Percentiles rank a stretch among this genome's conserved stretches.
These are phyloP conservation scores for Phytopythium boreale DNA, from an alignment of 352 stramenopile species.

Conservation along the genomic window DNA sequence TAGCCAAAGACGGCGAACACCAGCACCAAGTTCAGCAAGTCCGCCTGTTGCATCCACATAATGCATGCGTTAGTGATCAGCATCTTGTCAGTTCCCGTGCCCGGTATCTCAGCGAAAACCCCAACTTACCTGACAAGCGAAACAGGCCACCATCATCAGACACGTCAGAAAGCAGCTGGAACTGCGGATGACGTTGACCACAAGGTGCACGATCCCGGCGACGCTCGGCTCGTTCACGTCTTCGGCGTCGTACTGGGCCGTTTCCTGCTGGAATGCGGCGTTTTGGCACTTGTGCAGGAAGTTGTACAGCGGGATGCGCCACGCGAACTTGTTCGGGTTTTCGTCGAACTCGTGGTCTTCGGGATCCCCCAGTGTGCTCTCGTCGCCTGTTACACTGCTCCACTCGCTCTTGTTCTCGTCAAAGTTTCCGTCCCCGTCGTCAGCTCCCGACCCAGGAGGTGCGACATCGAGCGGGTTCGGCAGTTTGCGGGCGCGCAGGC, in stretches of 20 bases:
- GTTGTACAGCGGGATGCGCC: slow-evolving; percentile 65
- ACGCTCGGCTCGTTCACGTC: slow-evolving; percentile 70
- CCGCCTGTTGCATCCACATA: slow-evolving; percentile 34
- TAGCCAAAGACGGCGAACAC: slow-evolving; percentile 68
- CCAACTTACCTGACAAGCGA: slow-evolving; percentile 60
- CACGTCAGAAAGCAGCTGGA: slow-evolving; percentile 62
- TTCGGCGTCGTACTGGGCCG: slow-evolving; percentile 68
- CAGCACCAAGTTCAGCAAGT: slow-evolving; percentile 80
- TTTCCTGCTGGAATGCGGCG: slow-evolving; percentile 66
- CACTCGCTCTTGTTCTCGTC: slow-evolving; percentile 79
- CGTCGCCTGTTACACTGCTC: slow-evolving; percentile 83
- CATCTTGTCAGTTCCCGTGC: background rate
- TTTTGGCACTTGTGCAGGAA: slow-evolving; percentile 71
- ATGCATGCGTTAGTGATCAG: background rate
- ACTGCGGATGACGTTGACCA: slow-evolving; percentile 67
- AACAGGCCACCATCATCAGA: slow-evolving; percentile 58
- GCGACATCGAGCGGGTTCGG: slow-evolving; percentile 46
- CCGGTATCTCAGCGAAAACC: background rate
- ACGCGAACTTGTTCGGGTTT: slow-evolving; percentile 38
- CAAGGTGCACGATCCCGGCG: slow-evolving; percentile 49
- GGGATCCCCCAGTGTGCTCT: slow-evolving; percentile 72
- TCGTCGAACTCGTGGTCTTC: slow-evolving; percentile 82
- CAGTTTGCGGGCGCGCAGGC: slow-evolving; percentile 56
- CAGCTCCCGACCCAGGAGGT: slow-evolving; percentile 14
- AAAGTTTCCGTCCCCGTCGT: slow-evolving; percentile 37